Percentiles rank a stretch among this genome's conserved stretches.
Evolutionary conservation across 176 grass and related monocot species (phyloP).

Genomic region (Carex littledalei): DNA sequence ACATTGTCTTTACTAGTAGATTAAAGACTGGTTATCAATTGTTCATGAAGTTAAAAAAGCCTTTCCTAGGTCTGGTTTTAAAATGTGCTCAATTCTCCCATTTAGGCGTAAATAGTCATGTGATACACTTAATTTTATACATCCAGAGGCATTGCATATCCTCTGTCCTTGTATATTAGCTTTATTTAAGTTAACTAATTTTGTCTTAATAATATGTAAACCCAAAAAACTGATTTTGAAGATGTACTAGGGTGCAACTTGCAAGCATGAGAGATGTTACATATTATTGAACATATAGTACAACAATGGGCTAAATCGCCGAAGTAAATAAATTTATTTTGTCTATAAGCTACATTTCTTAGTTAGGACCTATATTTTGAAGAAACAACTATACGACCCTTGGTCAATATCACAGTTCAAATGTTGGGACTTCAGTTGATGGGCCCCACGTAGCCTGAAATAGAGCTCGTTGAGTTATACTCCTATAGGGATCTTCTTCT

Average conservation of each 20-base stretch:
- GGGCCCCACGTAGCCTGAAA: conserved; percentile 64
- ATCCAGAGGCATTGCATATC: not conserved
- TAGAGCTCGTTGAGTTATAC: conserved; percentile 40
- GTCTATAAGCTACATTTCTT: conserved; percentile 1
- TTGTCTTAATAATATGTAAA: not conserved
- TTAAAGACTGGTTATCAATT: no score
- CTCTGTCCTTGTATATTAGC: not conserved
- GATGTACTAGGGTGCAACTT: not conserved
- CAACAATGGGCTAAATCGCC: conserved; percentile 6
- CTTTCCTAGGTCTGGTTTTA: not conserved
- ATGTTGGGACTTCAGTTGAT: conserved; percentile 61
- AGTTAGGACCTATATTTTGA: not conserved
- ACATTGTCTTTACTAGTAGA: no score
- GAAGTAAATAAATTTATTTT: not conserved
- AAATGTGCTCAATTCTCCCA: not conserved
- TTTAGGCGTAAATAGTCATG: not conserved
- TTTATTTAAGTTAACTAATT: not conserved
- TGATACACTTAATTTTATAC: not conserved
- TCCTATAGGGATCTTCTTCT: conserved; percentile 87
- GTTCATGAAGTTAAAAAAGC: no score
- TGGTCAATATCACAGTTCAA: conserved; percentile 56
- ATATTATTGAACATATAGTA: not conserved
- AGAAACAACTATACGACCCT: not conserved
- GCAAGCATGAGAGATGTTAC: not conserved
- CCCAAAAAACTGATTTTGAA: not conserved